phyloP scores from a whole-genome alignment of 345 rosid species.

The Bruguiera parviflora region DNA sequence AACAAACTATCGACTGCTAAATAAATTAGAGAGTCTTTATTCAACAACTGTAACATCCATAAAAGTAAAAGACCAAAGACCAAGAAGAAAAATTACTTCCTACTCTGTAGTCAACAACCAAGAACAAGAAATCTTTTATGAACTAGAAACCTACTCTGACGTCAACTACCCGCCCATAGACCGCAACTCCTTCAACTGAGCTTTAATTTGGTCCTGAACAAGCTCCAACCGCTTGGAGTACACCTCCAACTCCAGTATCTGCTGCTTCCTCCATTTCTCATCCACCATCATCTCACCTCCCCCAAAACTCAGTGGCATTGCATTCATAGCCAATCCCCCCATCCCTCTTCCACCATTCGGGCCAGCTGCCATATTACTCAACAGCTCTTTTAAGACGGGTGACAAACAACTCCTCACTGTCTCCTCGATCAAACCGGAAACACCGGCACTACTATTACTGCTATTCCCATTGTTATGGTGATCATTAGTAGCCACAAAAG shows the following conservation, averaged over 20 bases:
- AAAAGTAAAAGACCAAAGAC: constrained; percentile 1
- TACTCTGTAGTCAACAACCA: constrained; percentile 25
- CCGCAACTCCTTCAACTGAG: constrained; percentile 66
- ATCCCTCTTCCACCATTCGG: constrained; percentile 39
- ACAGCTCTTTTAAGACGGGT: constrained; percentile 77
- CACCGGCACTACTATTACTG: constrained; percentile 16
- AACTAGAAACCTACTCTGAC: constrained; percentile 7
- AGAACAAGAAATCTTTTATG: constrained; percentile 11
- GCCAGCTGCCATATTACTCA: constrained; percentile 35
- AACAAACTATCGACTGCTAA: constrained; percentile 28
- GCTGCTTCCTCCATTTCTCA: constrained; percentile 94
- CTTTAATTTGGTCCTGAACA: constrained; percentile 88
- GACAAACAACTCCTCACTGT: constrained; percentile 68
- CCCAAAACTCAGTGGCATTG: constrained; percentile 29
- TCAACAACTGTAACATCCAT: constrained; percentile 34
- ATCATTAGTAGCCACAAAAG: constrained; percentile 17
- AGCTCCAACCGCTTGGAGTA: constrained; percentile 81
- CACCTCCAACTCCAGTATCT: constrained; percentile 91
- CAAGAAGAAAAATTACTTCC: constrained; percentile 22
- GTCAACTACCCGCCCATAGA: constrained; percentile 38
- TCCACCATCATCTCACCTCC: constrained; percentile 49
- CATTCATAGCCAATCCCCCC: constrained; percentile 37
- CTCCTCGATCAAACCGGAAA: constrained; percentile 61
- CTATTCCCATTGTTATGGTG: constrained; percentile 20
- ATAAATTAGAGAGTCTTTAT: constrained; percentile 40